Conservation (phyloP, 441 rosid genomes). For the Aleurites moluccanus region DNA sequence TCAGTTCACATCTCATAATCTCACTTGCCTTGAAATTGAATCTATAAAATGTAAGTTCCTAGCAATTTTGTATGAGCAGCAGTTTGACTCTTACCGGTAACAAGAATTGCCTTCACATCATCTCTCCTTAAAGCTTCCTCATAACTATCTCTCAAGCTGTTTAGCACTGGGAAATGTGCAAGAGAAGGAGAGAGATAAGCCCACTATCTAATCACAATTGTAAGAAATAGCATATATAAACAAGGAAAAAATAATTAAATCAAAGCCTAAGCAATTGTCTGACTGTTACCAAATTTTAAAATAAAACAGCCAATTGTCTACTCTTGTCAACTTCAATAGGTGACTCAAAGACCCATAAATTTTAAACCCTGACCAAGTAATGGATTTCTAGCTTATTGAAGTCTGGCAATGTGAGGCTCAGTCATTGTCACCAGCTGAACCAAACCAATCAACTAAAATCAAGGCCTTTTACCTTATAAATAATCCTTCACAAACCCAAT, state of each 20-base stretch:
- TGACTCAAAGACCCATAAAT: neutral
- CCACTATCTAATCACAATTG: neutral
- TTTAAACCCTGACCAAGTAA: neutral
- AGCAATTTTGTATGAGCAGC: neutral
- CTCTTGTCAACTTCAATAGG: neutral
- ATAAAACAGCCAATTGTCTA: neutral
- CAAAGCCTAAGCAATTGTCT: neutral
- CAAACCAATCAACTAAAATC: neutral
- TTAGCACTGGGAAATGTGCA: conserved; percentile 49
- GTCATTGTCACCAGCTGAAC: neutral
- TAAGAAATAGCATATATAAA: neutral
- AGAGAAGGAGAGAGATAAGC: conserved; percentile 10
- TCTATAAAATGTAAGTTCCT: neutral
- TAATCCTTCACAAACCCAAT: neutral
- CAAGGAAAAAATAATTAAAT: neutral
- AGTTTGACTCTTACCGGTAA: conserved; percentile 51
- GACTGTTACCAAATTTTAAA: neutral
- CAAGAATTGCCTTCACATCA: conserved; percentile 94
- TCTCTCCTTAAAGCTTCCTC: conserved; percentile 76
- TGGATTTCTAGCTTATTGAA: neutral
- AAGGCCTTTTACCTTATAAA: neutral
- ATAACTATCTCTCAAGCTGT: conserved; percentile 68
- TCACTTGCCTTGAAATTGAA: conserved; percentile 11
- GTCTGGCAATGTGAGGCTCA: neutral
- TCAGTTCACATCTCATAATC: conserved; percentile 15